Conservation (phyloP, 306 rosid species). For the Casuarina equisetifolia region DNA sequence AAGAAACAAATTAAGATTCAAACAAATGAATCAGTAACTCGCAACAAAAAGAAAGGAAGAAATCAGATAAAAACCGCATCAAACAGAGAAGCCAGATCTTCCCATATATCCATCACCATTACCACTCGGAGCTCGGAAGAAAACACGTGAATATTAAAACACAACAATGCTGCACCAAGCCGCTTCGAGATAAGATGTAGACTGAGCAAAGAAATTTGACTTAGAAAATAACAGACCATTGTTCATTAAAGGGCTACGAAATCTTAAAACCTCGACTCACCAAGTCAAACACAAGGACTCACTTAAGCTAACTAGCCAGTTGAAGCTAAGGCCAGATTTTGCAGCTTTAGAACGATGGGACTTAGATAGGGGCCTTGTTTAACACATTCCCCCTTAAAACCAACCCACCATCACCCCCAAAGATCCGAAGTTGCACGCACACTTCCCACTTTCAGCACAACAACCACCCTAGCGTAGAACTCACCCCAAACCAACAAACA, state of each 20-base stretch:
- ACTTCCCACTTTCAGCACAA: neutral
- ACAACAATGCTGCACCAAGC: neutral
- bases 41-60: neutral
- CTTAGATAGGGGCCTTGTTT: no score
- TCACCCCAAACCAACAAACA: neutral
- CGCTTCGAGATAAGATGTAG: neutral
- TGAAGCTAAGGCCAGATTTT: no score
- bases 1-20: neutral
- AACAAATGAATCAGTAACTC: neutral
- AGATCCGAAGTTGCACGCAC: slow-evolving; percentile 25
- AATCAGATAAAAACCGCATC: neutral
- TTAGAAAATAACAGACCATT: neutral
- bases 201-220: slow-evolving; percentile 1
- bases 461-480: neutral
- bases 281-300: slow-evolving; percentile 2
- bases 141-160: neutral
- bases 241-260: neutral
- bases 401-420: slow-evolving; percentile 3
- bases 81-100: slow-evolving; percentile 14
- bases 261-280: neutral
- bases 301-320: neutral
- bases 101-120: neutral
- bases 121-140: neutral
- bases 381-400: neutral
- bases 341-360: no score